A percentile compares a stretch with the other conserved stretches of the same genome.
Evolutionary conservation across 805 yeast species (phyloP).

Genomic region (Blastobotrys parvus): DNA sequence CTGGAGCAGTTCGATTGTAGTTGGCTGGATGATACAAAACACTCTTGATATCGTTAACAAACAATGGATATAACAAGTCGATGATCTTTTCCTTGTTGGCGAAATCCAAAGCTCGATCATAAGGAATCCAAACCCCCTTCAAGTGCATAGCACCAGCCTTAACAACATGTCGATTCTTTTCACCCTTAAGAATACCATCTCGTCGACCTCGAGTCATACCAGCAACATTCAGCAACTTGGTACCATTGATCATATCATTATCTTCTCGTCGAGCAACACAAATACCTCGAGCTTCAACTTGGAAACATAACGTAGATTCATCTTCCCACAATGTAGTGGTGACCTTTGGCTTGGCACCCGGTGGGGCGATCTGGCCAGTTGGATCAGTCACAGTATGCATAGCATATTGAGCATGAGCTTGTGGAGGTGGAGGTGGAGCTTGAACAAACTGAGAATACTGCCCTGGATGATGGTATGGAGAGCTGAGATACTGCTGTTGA

Average conservation of each 20-base stretch:
- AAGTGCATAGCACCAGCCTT: constrained; percentile 82
- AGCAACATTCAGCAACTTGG: constrained; percentile 73
- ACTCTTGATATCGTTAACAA: constrained; percentile 62
- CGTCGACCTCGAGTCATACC: constrained; percentile 83
- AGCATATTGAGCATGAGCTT: constrained; percentile 9
- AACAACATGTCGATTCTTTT: constrained; percentile 69
- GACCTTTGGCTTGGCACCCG: constrained; percentile 44
- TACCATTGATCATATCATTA: constrained; percentile 79
- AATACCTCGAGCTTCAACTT: constrained; percentile 75
- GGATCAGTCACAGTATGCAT: constrained; percentile 29
- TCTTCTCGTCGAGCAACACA: constrained; percentile 79
- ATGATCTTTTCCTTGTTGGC: constrained; percentile 73
- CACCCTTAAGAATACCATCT: constrained; percentile 75
- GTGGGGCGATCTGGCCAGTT: constrained; percentile 32
- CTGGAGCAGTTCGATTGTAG: constrained; percentile 27
- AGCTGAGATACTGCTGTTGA: not conserved
- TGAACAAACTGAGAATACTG: constrained; percentile 14
- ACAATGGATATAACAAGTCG: constrained; percentile 57
- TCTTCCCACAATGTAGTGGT: constrained; percentile 91
- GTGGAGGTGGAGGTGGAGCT: constrained; percentile 2
- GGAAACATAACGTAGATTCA: constrained; percentile 76
- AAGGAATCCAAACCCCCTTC: constrained; percentile 88
- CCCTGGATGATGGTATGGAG: constrained; percentile 1
- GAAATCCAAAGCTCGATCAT: constrained; percentile 71
- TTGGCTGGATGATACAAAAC: constrained; percentile 28